Evolutionary conservation across 495 filamentous ascomycete species (phyloP).

Genomic region (Xylaria palmicola): DNA sequence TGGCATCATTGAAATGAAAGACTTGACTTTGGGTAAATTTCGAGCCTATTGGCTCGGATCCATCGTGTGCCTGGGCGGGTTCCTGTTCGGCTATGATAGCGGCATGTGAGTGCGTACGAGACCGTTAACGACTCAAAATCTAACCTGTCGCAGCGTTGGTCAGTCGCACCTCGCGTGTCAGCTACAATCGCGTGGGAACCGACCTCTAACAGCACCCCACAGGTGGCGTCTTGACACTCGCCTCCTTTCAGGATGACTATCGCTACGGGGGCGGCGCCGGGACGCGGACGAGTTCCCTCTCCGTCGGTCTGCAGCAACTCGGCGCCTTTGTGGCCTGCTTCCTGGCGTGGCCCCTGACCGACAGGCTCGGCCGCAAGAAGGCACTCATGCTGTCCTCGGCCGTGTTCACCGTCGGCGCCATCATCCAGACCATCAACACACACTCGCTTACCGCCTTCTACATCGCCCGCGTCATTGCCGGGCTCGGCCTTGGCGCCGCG

Average conservation of each 20-base stretch:
- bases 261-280: conserved; percentile 27
- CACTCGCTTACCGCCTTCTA: conserved; percentile 39
- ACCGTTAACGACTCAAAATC: background rate
- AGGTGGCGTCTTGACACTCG: conserved; percentile 41
- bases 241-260: conserved; percentile 29
- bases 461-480: conserved; percentile 48
- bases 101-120: conserved; percentile 33
- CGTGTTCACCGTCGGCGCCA: conserved; percentile 39
- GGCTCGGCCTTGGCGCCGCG: conserved; percentile 54
- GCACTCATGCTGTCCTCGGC: conserved; percentile 37
- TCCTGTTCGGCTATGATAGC: conserved; percentile 41
- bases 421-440: conserved; percentile 39
- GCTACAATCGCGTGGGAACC: background rate
- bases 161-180: conserved; percentile 12
- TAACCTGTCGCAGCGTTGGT: conserved; percentile 22
- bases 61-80: conserved; percentile 44
- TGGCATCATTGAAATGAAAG: conserved; percentile 35
- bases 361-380: conserved; percentile 34
- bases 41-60: conserved; percentile 56
- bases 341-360: conserved; percentile 41
- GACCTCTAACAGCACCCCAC: background rate
- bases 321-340: conserved; percentile 39
- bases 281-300: conserved; percentile 25
- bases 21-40: conserved; percentile 32
- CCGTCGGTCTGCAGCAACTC: conserved; percentile 29